phyloP scores from a whole-genome alignment of 1,284 basidiomycete species.

The Fistulinella cinereoalba region DNA sequence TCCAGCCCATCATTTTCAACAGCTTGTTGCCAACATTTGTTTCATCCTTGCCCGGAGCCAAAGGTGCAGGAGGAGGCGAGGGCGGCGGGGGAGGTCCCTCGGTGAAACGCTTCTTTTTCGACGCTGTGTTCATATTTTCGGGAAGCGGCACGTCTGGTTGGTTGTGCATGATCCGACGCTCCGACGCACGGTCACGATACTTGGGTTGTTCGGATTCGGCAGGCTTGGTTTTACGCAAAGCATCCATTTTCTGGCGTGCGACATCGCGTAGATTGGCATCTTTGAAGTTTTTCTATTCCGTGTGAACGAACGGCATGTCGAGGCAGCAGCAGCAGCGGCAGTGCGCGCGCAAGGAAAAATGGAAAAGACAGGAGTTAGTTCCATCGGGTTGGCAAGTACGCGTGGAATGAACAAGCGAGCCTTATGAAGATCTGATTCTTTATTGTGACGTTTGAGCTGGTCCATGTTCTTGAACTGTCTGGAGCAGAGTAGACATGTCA shows the following conservation, averaged over 20 bases:
- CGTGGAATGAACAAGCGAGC: conserved; percentile 45
- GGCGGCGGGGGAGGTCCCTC: conserved; percentile 64
- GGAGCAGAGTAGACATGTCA: conserved; percentile 86
- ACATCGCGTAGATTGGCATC: conserved; percentile 67
- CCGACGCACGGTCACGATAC: conserved; percentile 89
- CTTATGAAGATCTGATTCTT: conserved; percentile 92
- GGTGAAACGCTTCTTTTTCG: conserved; percentile 48
- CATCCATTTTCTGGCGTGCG: conserved; percentile 67
- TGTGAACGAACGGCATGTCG: no score
- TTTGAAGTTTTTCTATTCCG: conserved; percentile 74
- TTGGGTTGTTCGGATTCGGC: conserved; percentile 55
- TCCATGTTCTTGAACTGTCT: conserved; percentile 88
- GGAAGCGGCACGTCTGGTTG: conserved; percentile 80
- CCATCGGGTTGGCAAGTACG: conserved; percentile 25
- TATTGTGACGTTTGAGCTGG: conserved; percentile 82
- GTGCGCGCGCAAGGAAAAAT: conserved; percentile 5
- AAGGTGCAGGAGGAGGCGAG: conserved; percentile 56
- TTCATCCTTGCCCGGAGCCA: conserved; percentile 72
- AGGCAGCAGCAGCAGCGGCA: no score
- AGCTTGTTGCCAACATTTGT: conserved; percentile 87
- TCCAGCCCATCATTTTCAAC: conserved; percentile 96
- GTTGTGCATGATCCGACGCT: conserved; percentile 83
- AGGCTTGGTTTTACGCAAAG: conserved; percentile 40
- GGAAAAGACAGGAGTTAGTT: conserved; percentile 25
- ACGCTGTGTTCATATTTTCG: conserved; percentile 43